These are phyloP conservation scores for Colletotrichum higginsianum DNA, from an alignment of 2,329 filamentous ascomycete genomes.

Conservation along the genomic window DNA sequence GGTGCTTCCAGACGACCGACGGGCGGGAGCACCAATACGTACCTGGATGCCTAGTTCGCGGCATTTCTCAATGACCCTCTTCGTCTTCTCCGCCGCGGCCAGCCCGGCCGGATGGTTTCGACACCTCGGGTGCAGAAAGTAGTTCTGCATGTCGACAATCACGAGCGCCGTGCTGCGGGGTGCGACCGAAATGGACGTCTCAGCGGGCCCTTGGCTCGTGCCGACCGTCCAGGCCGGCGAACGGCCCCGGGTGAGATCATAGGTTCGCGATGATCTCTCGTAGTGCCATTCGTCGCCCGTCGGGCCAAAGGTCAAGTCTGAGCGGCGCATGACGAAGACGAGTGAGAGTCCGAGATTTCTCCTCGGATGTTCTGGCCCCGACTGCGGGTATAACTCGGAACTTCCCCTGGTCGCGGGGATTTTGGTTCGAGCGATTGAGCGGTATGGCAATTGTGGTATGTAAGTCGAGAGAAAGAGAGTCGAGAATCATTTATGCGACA, in stretches of 20 bases:
- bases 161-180: constrained; percentile 62
- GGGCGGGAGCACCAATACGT: constrained; percentile 32
- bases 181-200: constrained; percentile 53
- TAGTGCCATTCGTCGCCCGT: constrained; percentile 39
- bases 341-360: constrained; percentile 22
- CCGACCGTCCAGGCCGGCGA: constrained; percentile 32
- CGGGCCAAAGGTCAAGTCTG: constrained; percentile 39
- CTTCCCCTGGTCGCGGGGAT: constrained; percentile 35
- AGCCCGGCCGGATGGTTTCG: constrained; percentile 57
- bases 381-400: constrained; percentile 27
- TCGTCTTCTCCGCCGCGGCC: constrained; percentile 58
- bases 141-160: constrained; percentile 69
- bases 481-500: constrained; percentile 20
- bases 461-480: constrained; percentile 7
- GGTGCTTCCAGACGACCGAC: constrained; percentile 6
- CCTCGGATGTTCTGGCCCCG: constrained; percentile 36
- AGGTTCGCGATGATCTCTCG: constrained; percentile 38
- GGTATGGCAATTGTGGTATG: neutral
- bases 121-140: constrained; percentile 58
- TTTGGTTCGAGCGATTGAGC: constrained; percentile 12
- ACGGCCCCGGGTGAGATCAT: constrained; percentile 40
- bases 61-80: constrained; percentile 60
- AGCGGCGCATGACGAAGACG: constrained; percentile 24
- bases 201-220: constrained; percentile 35
- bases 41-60: constrained; percentile 64